These are phyloP conservation scores for Clavispora santaluciae DNA, from an alignment of 805 yeast species.

Conservation along the genomic window DNA sequence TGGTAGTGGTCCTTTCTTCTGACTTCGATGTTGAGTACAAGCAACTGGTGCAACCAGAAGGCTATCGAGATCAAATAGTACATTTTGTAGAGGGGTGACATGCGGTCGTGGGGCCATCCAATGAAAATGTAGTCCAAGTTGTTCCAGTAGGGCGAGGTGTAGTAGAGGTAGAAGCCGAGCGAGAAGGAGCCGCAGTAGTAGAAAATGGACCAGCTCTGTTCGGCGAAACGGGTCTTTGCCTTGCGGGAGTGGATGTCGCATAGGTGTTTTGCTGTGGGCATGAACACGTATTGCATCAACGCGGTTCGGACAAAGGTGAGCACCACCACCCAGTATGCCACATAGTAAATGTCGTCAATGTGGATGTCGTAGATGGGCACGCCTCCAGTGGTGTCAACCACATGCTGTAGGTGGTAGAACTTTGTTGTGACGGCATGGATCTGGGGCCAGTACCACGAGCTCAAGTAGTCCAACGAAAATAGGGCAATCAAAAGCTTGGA, in stretches of 20 bases:
- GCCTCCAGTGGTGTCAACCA: slow-evolving; percentile 13
- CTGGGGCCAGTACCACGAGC: slow-evolving; percentile 12
- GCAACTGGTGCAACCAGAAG: slow-evolving; percentile 75
- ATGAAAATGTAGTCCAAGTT: slow-evolving; percentile 55
- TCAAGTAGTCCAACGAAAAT: slow-evolving; percentile 21
- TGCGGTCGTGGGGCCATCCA: slow-evolving; percentile 70
- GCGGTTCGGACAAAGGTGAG: slow-evolving; percentile 56
- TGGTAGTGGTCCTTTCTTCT: slow-evolving; percentile 78
- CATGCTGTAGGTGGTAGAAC: slow-evolving; percentile 32
- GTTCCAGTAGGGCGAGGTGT: slow-evolving; percentile 53
- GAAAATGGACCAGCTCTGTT: slow-evolving; percentile 74
- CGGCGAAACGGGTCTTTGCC: slow-evolving; percentile 67
- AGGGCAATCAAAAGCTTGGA: slow-evolving; percentile 24
- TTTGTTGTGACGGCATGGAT: slow-evolving; percentile 26
- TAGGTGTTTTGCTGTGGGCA: slow-evolving; percentile 46
- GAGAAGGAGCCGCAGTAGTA: slow-evolving; percentile 55
- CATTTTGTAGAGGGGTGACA: slow-evolving; percentile 50
- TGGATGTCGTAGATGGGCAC: slow-evolving; percentile 48
- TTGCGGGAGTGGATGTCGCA: slow-evolving; percentile 45
- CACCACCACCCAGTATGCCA: slow-evolving; percentile 49
- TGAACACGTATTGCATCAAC: slow-evolving; percentile 53
- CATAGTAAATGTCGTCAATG: slow-evolving; percentile 48
- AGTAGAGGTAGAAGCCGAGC: slow-evolving; percentile 56
- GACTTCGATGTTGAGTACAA: slow-evolving; percentile 72
- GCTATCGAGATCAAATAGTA: slow-evolving; percentile 73